These are phyloP conservation scores for Phytophthora hybrid DNA, from an alignment of 352 stramenopile species.

Conservation along the genomic window DNA sequence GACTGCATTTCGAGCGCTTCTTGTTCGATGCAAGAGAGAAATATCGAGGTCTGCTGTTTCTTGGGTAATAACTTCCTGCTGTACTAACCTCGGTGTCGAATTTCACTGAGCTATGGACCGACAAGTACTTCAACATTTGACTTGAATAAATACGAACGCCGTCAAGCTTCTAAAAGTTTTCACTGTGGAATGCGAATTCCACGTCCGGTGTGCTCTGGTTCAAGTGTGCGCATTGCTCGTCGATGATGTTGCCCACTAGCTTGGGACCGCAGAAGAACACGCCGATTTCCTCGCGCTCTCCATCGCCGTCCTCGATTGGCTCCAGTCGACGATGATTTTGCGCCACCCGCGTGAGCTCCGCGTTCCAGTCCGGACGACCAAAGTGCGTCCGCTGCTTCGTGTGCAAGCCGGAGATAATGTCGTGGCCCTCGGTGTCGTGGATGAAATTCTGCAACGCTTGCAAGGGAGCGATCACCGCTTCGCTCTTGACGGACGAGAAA, in stretches of 20 bases:
- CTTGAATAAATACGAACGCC: background rate
- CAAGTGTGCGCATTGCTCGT: constrained; percentile 65
- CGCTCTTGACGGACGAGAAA: constrained; percentile 76
- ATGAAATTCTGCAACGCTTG: constrained; percentile 82
- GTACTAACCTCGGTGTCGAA: too few species aligned
- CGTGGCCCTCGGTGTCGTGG: constrained; percentile 64
- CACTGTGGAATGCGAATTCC: constrained; percentile 72
- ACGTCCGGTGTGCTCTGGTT: constrained; percentile 53
- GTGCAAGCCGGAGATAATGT: constrained; percentile 76
- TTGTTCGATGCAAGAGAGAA: constrained; percentile 50
- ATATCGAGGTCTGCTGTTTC: constrained; percentile 53
- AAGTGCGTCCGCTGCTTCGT: constrained; percentile 84
- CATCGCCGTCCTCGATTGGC: constrained; percentile 27
- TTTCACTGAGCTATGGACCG: too few species aligned
- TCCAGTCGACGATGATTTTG: constrained; percentile 50
- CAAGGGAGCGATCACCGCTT: constrained; percentile 64
- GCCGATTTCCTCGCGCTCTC: constrained; percentile 67
- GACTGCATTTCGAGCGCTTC: constrained; percentile 43
- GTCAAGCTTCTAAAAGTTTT: constrained; percentile 9
- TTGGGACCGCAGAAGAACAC: constrained; percentile 86
- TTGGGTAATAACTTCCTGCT: background rate
- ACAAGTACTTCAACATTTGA: background rate
- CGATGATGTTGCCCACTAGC: constrained; percentile 59
- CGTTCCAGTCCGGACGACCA: constrained; percentile 78
- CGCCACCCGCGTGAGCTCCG: constrained; percentile 66